These are phyloP conservation scores for Annulohypoxylon bovei DNA, from an alignment of 495 filamentous ascomycete species.

Conservation along the genomic window DNA sequence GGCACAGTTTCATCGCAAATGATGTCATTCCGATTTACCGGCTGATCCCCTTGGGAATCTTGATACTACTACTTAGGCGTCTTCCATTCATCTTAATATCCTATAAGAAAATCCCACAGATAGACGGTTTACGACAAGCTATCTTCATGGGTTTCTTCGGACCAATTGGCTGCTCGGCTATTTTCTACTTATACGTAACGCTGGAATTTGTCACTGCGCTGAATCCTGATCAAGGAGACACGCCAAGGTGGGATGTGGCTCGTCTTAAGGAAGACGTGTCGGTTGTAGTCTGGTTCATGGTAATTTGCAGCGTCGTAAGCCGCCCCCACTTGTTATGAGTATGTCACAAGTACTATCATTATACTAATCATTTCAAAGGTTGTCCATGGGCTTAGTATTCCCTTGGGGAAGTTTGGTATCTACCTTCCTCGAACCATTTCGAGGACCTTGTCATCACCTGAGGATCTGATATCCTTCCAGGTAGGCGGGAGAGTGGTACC, in stretches of 20 bases:
- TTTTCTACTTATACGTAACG: slow-evolving; percentile 88
- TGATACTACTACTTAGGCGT: slow-evolving; percentile 82
- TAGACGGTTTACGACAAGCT: slow-evolving; percentile 72
- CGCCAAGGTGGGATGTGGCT: slow-evolving; percentile 71
- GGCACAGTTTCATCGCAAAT: slow-evolving; percentile 74
- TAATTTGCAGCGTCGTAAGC: slow-evolving; percentile 86
- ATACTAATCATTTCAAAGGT: slow-evolving; percentile 59
- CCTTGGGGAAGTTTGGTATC: slow-evolving; percentile 83
- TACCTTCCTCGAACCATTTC: slow-evolving; percentile 82
- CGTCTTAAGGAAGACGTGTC: slow-evolving; percentile 69
- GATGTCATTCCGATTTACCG: slow-evolving; percentile 78
- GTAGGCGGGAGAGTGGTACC: slow-evolving; percentile 41
- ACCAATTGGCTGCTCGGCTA: slow-evolving; percentile 90
- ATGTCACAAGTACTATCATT: not conserved
- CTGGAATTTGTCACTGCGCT: slow-evolving; percentile 72
- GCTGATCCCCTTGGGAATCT: slow-evolving; percentile 78
- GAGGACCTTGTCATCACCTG: slow-evolving; percentile 56
- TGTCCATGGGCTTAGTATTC: slow-evolving; percentile 87
- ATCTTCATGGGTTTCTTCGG: slow-evolving; percentile 93
- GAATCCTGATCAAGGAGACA: slow-evolving; percentile 62
- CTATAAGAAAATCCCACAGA: slow-evolving; percentile 79
- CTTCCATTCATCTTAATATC: slow-evolving; percentile 78
- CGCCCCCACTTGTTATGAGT: not conserved
- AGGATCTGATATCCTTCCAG: slow-evolving; percentile 45
- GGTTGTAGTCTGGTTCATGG: slow-evolving; percentile 87